Evolutionary conservation across 169 alveolate species (phyloP), one percentile per base, ranked within the genome.

Genomic region (Plasmodium sp.): DNA sequence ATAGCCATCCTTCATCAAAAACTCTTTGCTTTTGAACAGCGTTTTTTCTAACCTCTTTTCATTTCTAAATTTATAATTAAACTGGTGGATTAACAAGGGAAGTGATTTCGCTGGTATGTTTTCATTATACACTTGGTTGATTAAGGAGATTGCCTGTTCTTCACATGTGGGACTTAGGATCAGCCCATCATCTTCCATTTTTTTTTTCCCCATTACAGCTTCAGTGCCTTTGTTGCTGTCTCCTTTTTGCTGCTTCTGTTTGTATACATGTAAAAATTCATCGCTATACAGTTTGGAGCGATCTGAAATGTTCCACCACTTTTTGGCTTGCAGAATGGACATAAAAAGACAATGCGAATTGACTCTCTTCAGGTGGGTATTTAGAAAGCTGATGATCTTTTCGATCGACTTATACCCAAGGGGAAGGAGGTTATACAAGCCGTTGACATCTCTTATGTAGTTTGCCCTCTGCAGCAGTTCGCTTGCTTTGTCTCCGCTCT

Each of bases 141-240:
- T 45, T n/a, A 86, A 5, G 2, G 82, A 45, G 77, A 86, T 34
- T 33, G 93, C 58, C 22, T 36, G 41, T 56, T 86, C 93, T 86
- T 86, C 93, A 86, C 93, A 86, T 0, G 93, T 86, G 41, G 93
- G 93, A 56, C 93, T 86, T 56, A 86, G 67, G 22, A 86, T 86
- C 22, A 33, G 34, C 7, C 93, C 93, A 86, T 86, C 93, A 39
- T 86, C 93, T 77, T 86, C 93, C 5, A 77, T 75, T 77, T 77
- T 86, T 33, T 77, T 86, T 86, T 54, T 86, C 33, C 14, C 12
- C 43, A 12, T 27, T 36, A 36, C 85, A 7, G 43, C 82, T 14
- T 27, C 18, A 31, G 1, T 27, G 10, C 10, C 62, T 2, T 14
- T 51, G 31, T 18, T 86, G 3, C 6, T 27, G 41, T 86, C 86